A percentile compares a stretch with the other conserved stretches of the same genome.
phyloP scores from a whole-genome alignment of 768 basidiomycete species.

The Kwoniella shandongensis region DNA sequence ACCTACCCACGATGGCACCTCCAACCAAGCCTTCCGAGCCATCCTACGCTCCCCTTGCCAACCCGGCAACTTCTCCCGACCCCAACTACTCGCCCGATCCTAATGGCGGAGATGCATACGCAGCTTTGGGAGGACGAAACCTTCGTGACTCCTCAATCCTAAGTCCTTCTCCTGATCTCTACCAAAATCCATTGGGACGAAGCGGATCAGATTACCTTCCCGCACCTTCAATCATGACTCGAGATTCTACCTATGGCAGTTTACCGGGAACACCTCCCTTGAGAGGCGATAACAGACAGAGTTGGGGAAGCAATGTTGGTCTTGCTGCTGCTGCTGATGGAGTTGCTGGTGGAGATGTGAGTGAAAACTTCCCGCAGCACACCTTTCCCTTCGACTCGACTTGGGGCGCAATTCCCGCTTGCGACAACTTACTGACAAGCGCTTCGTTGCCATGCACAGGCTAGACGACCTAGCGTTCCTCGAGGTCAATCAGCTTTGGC shows the following conservation, averaged over 20 bases:
- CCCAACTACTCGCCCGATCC: conserved; percentile 19
- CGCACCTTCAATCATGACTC: conserved; percentile 42
- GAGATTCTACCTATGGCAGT: conserved; percentile 35
- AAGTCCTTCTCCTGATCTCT: conserved; percentile 21
- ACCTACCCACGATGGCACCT: conserved; percentile 9
- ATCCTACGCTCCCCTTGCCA: conserved; percentile 14
- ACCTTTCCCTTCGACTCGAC: too few relatives aligned
- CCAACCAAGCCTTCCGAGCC: conserved; percentile 4
- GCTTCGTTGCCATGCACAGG: background rate
- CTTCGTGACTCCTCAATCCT: conserved; percentile 17
- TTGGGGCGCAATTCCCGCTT: too few relatives aligned
- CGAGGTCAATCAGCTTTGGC: conserved; percentile 29
- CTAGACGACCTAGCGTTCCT: conserved; percentile 9
- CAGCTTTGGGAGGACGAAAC: conserved; percentile 14
- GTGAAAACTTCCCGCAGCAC: too few relatives aligned
- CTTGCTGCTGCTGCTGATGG: conserved; percentile 38
- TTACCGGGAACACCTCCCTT: conserved; percentile 35
- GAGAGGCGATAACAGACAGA: conserved; percentile 26
- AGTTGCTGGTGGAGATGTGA: conserved; percentile 29
- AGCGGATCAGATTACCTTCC: conserved; percentile 30
- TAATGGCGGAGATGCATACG: conserved; percentile 10
- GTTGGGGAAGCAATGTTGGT: conserved; percentile 37
- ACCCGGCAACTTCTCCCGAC: conserved; percentile 10
- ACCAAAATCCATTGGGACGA: conserved; percentile 20
- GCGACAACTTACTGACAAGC: too few relatives aligned